A percentile compares a stretch with the other conserved stretches of the same genome.
Evolutionary conservation across 768 basidiomycete species (phyloP).

Genomic region (Sarcomyxa edulis): DNA sequence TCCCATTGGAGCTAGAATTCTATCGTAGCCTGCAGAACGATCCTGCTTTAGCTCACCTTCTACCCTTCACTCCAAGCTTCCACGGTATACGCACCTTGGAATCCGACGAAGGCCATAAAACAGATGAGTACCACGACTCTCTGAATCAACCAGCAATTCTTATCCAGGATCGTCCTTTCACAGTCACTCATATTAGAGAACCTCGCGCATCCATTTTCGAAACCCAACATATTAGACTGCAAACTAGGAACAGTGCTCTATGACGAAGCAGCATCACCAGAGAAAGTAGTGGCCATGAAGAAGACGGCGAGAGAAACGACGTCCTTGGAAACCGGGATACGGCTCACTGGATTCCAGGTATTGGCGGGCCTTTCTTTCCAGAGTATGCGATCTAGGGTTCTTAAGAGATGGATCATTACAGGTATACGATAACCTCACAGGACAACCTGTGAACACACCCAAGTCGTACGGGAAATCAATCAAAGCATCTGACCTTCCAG

Average conservation of each 20-base stretch:
- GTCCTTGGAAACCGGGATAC: slow-evolving; percentile 66
- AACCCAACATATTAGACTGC: slow-evolving; percentile 86
- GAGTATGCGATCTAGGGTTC: neutral
- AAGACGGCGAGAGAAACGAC: slow-evolving; percentile 68
- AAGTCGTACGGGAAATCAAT: slow-evolving; percentile 80
- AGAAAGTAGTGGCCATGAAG: slow-evolving; percentile 78
- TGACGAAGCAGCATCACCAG: slow-evolving; percentile 57
- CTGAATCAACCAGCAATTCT: slow-evolving; percentile 10
- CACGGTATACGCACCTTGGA: slow-evolving; percentile 73
- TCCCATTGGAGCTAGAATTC: slow-evolving; percentile 61
- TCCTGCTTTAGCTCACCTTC: slow-evolving; percentile 35
- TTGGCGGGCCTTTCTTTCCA: slow-evolving; percentile 13
- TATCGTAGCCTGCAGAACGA: slow-evolving; percentile 53
- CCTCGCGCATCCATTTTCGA: slow-evolving; percentile 61
- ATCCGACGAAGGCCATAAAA: slow-evolving; percentile 27
- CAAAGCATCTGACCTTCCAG: slow-evolving; percentile 58
- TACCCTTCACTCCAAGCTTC: slow-evolving; percentile 67
- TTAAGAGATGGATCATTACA: slow-evolving; percentile 18
- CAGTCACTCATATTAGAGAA: slow-evolving; percentile 88
- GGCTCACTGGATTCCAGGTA: slow-evolving; percentile 91
- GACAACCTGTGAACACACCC: slow-evolving; percentile 54
- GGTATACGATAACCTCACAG: slow-evolving; percentile 67
- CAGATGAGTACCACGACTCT: too few relatives aligned
- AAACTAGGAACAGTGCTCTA: slow-evolving; percentile 93
- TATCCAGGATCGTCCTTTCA: slow-evolving; percentile 9